A percentile compares a stretch with the other conserved stretches of the same genome.
These are phyloP conservation scores for Elymus sibiricus DNA, from an alignment of 176 grass and related monocot species.

Conservation along the genomic window DNA sequence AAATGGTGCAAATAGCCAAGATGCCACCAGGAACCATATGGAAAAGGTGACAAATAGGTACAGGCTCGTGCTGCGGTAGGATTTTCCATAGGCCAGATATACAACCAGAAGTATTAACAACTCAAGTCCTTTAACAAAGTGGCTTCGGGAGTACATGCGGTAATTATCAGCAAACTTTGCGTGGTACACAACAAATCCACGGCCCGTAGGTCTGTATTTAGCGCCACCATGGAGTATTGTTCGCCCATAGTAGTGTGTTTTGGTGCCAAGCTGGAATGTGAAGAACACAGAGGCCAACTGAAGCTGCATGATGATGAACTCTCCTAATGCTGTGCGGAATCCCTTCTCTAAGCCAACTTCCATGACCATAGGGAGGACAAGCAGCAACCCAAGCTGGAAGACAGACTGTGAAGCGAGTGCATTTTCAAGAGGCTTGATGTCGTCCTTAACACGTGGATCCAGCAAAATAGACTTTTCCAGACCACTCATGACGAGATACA, in stretches of 20 bases:
- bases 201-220: slow-evolving; percentile 80
- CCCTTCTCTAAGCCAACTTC: slow-evolving; percentile 96
- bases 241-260: slow-evolving; percentile 90
- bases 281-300: slow-evolving; percentile 97
- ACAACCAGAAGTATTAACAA: slow-evolving; percentile 79
- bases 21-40: slow-evolving; percentile 90
- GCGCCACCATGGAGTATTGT: slow-evolving; percentile 89
- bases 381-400: slow-evolving; percentile 83
- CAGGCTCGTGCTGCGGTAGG: slow-evolving; percentile 72
- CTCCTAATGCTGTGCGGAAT: slow-evolving; percentile 81
- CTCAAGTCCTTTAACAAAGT: slow-evolving; percentile 94
- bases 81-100: slow-evolving; percentile 60
- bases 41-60: slow-evolving; percentile 85
- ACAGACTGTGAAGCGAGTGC: slow-evolving; percentile 88
- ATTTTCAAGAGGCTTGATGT: slow-evolving; percentile 63
- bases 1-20: slow-evolving; percentile 90
- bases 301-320: slow-evolving; percentile 97
- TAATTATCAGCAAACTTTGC: slow-evolving; percentile 95
- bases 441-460: slow-evolving; percentile 55
- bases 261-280: slow-evolving; percentile 95
- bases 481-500: slow-evolving; percentile 93
- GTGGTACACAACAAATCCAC: slow-evolving; percentile 87
- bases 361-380: slow-evolving; percentile 96
- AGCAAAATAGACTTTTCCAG: slow-evolving; percentile 80
- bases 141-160: slow-evolving; percentile 90